Evolutionary conservation across 495 filamentous ascomycete genomes (phyloP).

Genomic region (Neurospora sp.): DNA sequence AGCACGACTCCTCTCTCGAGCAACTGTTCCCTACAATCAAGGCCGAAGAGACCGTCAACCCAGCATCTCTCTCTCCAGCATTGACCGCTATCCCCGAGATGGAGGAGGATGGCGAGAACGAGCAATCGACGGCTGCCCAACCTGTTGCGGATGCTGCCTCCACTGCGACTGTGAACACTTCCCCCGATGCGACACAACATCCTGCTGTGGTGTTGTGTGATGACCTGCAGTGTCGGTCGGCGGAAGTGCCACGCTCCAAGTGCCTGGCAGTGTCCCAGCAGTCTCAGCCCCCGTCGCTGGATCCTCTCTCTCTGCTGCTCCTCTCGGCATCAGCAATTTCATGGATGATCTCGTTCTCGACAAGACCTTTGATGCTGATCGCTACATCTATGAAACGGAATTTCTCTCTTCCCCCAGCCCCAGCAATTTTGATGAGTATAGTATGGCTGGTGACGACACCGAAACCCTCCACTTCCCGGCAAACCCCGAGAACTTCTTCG

Average conservation of each 20-base stretch:
- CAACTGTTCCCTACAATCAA: conserved; percentile 27
- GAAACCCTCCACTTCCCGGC: conserved; percentile 39
- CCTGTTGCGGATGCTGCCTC: conserved; percentile 17
- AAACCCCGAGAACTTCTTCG: conserved; percentile 30
- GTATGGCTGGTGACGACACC: conserved; percentile 68
- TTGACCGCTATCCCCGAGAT: conserved; percentile 36
- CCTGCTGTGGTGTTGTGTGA: conserved; percentile 98
- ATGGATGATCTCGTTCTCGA: conserved; percentile 54
- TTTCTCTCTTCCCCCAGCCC: conserved; percentile 59
- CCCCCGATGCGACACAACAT: conserved; percentile 97
- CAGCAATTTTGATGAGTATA: conserved; percentile 68
- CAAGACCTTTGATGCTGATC: conserved; percentile 48
- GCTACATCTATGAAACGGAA: conserved; percentile 66
- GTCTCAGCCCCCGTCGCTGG: conserved; percentile 43
- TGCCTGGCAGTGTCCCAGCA: conserved; percentile 47
- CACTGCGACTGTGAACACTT: conserved; percentile 38
- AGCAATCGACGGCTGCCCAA: conserved; percentile 10
- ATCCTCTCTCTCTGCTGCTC: conserved; percentile 50
- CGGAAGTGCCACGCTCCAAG: conserved; percentile 42
- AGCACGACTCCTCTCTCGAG: conserved; percentile 20
- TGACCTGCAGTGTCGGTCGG: conserved; percentile 99
- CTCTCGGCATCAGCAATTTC: conserved; percentile 57
- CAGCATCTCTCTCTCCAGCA: conserved; percentile 42
- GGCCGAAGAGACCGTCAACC: conserved; percentile 40
- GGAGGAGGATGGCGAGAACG: conserved; percentile 5